A percentile compares a stretch with the other conserved stretches of the same genome.
These are phyloP conservation scores for Fomitopsis pulvina DNA, from an alignment of 768 basidiomycete genomes.

Conservation along the genomic window DNA sequence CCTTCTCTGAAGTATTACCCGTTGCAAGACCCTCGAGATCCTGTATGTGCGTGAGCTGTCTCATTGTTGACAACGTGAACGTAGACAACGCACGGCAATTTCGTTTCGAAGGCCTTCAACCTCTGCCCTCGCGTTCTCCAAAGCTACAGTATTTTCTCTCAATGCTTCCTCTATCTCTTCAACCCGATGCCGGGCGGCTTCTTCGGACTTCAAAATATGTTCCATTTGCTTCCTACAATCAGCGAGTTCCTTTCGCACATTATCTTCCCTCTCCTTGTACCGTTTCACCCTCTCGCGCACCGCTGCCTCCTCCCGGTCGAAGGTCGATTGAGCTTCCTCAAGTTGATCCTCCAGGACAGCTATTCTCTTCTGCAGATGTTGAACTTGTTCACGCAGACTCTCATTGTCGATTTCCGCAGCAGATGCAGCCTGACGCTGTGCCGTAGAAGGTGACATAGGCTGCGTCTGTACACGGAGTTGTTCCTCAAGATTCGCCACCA, in stretches of 20 bases:
- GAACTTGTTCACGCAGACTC: conserved; percentile 82
- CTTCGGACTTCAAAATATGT: conserved; percentile 54
- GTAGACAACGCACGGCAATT: conserved; percentile 43
- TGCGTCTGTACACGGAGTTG: conserved; percentile 29
- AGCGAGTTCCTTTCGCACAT: conserved; percentile 61
- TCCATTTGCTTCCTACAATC: conserved; percentile 64
- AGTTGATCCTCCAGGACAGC: conserved; percentile 74
- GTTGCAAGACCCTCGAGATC: conserved; percentile 52
- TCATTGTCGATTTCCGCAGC: conserved; percentile 95
- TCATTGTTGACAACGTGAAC: background rate
- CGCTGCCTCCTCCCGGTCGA: conserved; percentile 68
- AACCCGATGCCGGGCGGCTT: conserved; percentile 51
- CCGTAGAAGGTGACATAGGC: conserved; percentile 28
- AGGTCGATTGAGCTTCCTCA: conserved; percentile 62
- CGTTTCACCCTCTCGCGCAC: conserved; percentile 58
- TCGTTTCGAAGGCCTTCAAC: conserved; percentile 76
- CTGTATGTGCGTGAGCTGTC: conserved; percentile 27
- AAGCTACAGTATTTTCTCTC: conserved; percentile 75
- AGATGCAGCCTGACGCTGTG: conserved; percentile 42
- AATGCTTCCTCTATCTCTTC: conserved; percentile 90
- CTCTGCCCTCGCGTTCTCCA: conserved; percentile 88
- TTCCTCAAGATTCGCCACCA: conserved; percentile 51
- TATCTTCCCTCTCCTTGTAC: conserved; percentile 68
- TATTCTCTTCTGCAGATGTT: conserved; percentile 77
- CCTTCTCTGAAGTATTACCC: conserved; percentile 31